Percentiles rank a stretch among this genome's conserved stretches.
Conservation (phyloP, 108 stramenopile genomes). For the Schizochytrium sp. region DNA sequence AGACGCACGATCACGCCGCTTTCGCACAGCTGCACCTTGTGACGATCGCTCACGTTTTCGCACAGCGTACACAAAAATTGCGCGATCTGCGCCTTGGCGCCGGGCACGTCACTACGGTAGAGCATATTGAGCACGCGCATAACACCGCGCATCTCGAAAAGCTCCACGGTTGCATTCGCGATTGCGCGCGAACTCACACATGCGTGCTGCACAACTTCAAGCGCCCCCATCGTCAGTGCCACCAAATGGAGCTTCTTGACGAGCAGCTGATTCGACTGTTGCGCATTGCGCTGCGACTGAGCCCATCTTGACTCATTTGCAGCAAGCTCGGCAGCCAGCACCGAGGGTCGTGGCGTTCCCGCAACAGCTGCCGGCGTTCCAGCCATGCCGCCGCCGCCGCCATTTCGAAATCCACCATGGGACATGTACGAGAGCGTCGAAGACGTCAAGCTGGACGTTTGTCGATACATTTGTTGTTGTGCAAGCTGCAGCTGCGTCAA, state of each 20-base stretch:
- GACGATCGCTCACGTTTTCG: not conserved
- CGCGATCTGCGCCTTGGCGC: constrained; percentile 1
- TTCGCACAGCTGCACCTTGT: constrained; percentile 7
- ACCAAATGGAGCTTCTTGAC: not conserved
- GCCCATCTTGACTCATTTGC: not conserved
- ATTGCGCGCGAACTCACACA: not conserved
- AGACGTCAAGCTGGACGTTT: not conserved
- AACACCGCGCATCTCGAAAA: not conserved
- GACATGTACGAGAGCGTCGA: not conserved
- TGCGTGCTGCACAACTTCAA: not conserved
- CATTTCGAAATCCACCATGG: not conserved
- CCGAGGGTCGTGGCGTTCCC: not conserved
- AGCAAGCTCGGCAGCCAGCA: not conserved
- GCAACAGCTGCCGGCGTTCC: not conserved
- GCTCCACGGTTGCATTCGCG: not conserved
- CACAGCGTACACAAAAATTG: not conserved
- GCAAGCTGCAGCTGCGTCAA: not conserved
- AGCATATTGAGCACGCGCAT: not conserved
- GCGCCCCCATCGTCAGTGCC: not conserved
- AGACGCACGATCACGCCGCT: not conserved
- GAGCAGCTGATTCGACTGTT: not conserved
- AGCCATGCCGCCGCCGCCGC: no score
- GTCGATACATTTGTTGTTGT: not conserved
- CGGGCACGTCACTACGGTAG: not conserved
- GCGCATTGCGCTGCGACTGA: not conserved